These are phyloP conservation scores for Candida caryicola DNA, from an alignment of 805 yeast genomes.

Conservation along the genomic window DNA sequence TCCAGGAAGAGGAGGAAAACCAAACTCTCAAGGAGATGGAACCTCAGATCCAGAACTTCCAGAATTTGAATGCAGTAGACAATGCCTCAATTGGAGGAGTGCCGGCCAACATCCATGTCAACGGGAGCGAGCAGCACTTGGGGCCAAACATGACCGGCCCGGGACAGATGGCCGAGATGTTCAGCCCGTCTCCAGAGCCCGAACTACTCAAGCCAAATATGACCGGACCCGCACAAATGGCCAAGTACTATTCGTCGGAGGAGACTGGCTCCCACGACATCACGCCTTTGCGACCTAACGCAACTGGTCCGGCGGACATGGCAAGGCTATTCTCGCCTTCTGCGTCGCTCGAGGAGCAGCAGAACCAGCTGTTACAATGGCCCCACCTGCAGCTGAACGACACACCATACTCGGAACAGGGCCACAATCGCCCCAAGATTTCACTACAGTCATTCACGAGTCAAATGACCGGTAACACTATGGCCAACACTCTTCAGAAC, in stretches of 20 bases:
- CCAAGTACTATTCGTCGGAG: constrained; percentile 14
- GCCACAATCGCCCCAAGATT: constrained; percentile 23
- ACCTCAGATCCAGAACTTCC: constrained; percentile 65
- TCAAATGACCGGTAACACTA: constrained; percentile 40
- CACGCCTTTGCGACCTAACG: constrained; percentile 24
- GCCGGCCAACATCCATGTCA: constrained; percentile 52
- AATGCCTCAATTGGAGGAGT: constrained; percentile 72
- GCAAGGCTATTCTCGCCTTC: constrained; percentile 28
- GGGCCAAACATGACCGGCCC: constrained; percentile 49
- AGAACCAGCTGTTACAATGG: constrained; percentile 7
- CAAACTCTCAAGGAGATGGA: constrained; percentile 73
- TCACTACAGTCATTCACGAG: constrained; percentile 40
- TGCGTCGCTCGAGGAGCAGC: constrained; percentile 4
- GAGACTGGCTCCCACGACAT: constrained; percentile 7
- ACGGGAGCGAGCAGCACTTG: constrained; percentile 30
- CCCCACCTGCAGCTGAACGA: neutral
- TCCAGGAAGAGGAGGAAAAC: constrained; percentile 57
- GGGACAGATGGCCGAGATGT: constrained; percentile 37
- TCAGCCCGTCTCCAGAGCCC: constrained; percentile 22
- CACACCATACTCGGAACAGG: neutral
- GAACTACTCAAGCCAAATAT: constrained; percentile 38
- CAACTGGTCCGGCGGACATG: constrained; percentile 35
- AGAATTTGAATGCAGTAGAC: constrained; percentile 69
- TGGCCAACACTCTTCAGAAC: constrained; percentile 35
- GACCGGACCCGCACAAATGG: constrained; percentile 47